These are phyloP conservation scores for Parietaria judaica DNA, from an alignment of 306 rosid genomes.

Conservation along the genomic window DNA sequence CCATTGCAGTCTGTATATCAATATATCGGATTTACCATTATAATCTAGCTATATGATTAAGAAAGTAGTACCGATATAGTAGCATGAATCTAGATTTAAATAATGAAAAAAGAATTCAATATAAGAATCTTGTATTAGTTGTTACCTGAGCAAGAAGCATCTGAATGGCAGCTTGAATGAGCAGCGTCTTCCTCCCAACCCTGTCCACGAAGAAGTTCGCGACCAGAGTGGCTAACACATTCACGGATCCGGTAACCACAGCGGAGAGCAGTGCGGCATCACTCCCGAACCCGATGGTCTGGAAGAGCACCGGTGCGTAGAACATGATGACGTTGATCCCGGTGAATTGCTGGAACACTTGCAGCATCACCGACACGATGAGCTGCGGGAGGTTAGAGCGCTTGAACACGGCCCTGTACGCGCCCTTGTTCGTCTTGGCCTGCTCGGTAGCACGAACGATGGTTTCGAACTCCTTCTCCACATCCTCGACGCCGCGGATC, in stretches of 20 bases:
- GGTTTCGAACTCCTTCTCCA: conserved; percentile 11
- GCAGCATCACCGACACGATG: conserved; percentile 2
- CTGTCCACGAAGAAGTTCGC: conserved; percentile 20
- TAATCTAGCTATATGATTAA: no score
- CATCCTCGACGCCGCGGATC: conserved; percentile 1
- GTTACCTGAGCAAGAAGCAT: conserved; percentile 26
- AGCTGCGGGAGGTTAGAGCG: conserved; percentile 7
- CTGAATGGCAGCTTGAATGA: not conserved
- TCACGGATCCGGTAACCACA: conserved; percentile 20
- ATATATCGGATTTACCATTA: not conserved
- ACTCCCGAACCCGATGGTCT: conserved; percentile 8
- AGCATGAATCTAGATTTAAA: not conserved
- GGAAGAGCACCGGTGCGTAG: conserved; percentile 23
- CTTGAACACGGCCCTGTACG: conserved; percentile 10
- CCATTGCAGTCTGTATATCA: conserved; percentile 2
- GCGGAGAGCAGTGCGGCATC: conserved; percentile 23
- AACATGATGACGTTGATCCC: conserved; percentile 16
- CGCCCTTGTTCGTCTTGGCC: conserved; percentile 4
- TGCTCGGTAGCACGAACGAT: conserved; percentile 7
- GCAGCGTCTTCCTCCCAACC: conserved; percentile 16
- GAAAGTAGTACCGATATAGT: no score
- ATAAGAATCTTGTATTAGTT: not conserved
- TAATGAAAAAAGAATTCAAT: not conserved
- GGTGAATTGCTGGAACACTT: conserved; percentile 25
- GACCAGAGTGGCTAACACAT: conserved; percentile 12